phyloP scores from a whole-genome alignment of 306 rosid species.

The Cicer chorassanicum region DNA sequence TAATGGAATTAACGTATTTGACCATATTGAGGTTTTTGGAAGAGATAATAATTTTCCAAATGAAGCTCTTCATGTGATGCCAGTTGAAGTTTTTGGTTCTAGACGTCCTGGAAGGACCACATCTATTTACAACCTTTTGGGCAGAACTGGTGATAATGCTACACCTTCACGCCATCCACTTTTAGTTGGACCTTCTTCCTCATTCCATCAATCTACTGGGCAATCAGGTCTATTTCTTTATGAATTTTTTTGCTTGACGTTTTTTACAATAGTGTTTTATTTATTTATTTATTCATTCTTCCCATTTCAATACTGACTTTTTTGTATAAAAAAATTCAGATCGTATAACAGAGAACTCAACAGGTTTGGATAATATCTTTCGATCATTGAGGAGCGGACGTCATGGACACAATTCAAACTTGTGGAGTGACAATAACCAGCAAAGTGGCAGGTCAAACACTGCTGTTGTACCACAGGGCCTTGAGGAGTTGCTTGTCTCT shows the following conservation, averaged over 20 bases:
- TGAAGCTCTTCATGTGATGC: slow-evolving; percentile 93
- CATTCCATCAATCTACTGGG: slow-evolving; percentile 57
- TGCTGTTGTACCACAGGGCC: slow-evolving; percentile 75
- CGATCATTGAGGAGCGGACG: slow-evolving; percentile 94
- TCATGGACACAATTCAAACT: slow-evolving; percentile 85
- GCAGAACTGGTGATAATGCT: slow-evolving; percentile 81
- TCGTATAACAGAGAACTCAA: slow-evolving; percentile 60
- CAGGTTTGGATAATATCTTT: slow-evolving; percentile 81
- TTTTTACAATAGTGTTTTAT: not conserved
- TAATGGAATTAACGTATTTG: slow-evolving; percentile 93
- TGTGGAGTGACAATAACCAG: slow-evolving; percentile 82
- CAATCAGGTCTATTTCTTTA: slow-evolving; percentile 61
- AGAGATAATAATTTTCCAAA: slow-evolving; percentile 84
- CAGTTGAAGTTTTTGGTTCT: slow-evolving; percentile 94
- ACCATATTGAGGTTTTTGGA: slow-evolving; percentile 93
- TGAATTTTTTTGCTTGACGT: slow-evolving; percentile 17
- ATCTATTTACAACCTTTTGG: slow-evolving; percentile 93
- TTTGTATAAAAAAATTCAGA: slow-evolving; percentile 48
- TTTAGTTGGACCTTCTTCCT: slow-evolving; percentile 74
- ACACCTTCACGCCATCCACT: slow-evolving; percentile 90
- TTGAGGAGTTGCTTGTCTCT: slow-evolving; percentile 87
- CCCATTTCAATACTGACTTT: slow-evolving; percentile 17
- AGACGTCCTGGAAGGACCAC: slow-evolving; percentile 96
- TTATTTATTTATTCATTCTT: slow-evolving; percentile 9
- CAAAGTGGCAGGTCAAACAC: slow-evolving; percentile 77